Evolutionary conservation across 2,329 filamentous ascomycete genomes (phyloP).

Genomic region (Lachnellula cervina): DNA sequence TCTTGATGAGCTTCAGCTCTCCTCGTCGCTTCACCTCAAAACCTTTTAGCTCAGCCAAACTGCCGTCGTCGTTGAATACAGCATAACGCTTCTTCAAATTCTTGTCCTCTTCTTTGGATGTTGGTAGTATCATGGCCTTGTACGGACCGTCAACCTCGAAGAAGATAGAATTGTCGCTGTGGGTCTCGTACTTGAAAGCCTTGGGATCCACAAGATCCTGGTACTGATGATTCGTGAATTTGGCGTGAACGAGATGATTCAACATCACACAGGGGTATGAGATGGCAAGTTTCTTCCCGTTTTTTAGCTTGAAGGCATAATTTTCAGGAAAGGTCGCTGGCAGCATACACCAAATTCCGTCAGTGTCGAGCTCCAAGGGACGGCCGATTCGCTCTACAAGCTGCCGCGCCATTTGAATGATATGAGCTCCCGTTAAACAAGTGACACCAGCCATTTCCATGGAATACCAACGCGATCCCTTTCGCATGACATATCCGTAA

Average conservation of each 20-base stretch:
- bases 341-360: slow-evolving; percentile 99
- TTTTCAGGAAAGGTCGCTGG: slow-evolving; percentile 96
- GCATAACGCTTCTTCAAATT: slow-evolving; percentile 99
- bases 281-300: slow-evolving; percentile 92
- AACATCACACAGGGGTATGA: slow-evolving; percentile 99
- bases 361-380: slow-evolving; percentile 90
- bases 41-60: slow-evolving; percentile 89
- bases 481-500: slow-evolving; percentile 99
- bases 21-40: slow-evolving; percentile 97
- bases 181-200: slow-evolving; percentile 87
- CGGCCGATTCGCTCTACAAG: slow-evolving; percentile 90
- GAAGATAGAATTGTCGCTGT: slow-evolving; percentile 98
- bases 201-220: slow-evolving; percentile 77
- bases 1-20: slow-evolving; percentile 98
- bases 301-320: slow-evolving; percentile 88
- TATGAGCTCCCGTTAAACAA: slow-evolving; percentile 89
- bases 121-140: slow-evolving; percentile 93
- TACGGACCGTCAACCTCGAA: slow-evolving; percentile 99
- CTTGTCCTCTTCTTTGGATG: slow-evolving; percentile 98
- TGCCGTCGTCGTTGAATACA: slow-evolving; percentile 97
- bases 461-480: slow-evolving; percentile 97
- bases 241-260: slow-evolving; percentile 91
- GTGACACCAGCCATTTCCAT: slow-evolving; percentile 99
- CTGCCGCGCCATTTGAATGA: slow-evolving; percentile 93
- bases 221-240: slow-evolving; percentile 97